Conservation (phyloP, 805 yeast genomes). For the Kluyveromyces nonfermentans region DNA sequence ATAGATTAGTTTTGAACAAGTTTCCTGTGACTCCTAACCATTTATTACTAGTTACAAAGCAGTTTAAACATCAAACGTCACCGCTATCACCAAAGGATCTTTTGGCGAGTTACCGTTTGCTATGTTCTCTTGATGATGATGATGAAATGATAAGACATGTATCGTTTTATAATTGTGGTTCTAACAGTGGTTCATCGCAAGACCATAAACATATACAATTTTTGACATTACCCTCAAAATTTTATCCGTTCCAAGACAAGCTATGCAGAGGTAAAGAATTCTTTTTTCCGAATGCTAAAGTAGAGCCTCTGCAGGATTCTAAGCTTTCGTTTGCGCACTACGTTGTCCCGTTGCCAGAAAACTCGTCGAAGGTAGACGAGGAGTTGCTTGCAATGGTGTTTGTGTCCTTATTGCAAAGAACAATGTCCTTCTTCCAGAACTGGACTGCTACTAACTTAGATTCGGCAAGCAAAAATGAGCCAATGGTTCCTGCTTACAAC, state of each 20-base stretch:
- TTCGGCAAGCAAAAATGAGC: slow-evolving; percentile 5
- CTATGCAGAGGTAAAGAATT: slow-evolving; percentile 35
- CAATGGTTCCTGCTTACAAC: slow-evolving; percentile 54
- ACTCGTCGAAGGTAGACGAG: slow-evolving; percentile 37
- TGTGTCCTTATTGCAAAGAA: slow-evolving; percentile 61
- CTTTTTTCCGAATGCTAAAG: slow-evolving; percentile 44
- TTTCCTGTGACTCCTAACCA: slow-evolving; percentile 79
- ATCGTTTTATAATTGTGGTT: slow-evolving; percentile 86
- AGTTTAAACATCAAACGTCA: slow-evolving; percentile 60
- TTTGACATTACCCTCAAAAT: slow-evolving; percentile 55
- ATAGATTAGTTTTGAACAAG: slow-evolving; percentile 70
- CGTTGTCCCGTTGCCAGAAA: slow-evolving; percentile 51
- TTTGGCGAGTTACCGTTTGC: slow-evolving; percentile 43
- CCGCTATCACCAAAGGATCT: slow-evolving; percentile 70
- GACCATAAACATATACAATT: slow-evolving; percentile 90
- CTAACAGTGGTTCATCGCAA: slow-evolving; percentile 87
- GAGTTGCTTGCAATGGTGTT: slow-evolving; percentile 60
- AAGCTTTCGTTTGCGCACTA: slow-evolving; percentile 73
- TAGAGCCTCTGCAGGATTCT: slow-evolving; percentile 54
- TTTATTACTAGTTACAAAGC: slow-evolving; percentile 66
- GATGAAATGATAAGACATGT: slow-evolving; percentile 44
- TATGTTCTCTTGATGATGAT: slow-evolving; percentile 38
- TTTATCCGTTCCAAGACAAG: slow-evolving; percentile 48
- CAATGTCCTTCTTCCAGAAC: slow-evolving; percentile 57
- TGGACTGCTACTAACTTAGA: slow-evolving; percentile 24